Base-by-base conservation (phyloP, 2,329 filamentous ascomycete species). In the Exophiala calicioides region DNA sequence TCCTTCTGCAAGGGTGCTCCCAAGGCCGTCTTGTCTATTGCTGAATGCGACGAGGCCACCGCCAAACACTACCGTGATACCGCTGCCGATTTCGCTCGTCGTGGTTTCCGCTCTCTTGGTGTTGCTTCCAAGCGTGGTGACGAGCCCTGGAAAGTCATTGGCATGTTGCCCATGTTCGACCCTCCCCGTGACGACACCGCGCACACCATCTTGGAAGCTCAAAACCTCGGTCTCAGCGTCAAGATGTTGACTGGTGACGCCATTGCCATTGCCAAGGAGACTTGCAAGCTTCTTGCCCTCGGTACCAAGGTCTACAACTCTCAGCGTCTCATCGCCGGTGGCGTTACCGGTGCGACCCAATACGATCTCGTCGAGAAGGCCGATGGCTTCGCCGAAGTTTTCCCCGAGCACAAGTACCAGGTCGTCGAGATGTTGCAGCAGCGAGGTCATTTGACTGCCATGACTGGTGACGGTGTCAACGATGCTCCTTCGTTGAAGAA, bases 201-300 rank as follows among this genome's bases (percentile, higher is more conserved):
- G 57, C 84, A 87, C 72, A 88, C 85, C 57, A 88, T 88, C 63
- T 73, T 85, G 62, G 84, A 88, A 72, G 84, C 85, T 55, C 82
- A 86, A 68, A 79, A 84, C 66, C 82, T 88, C 47, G 85, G 85
- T 75, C 83, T 88, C 24, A 81, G 80, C 57, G 85, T 88, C 59
- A 88, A 88, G 80, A 88, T 88, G 85, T 74, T 88, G 68, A 88
- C 85, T 72, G 85, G 85, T 79, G 85, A 88, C 65, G 85, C 85
- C 56, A 85, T 88, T 60, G 84, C 85, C 60, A 88, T 88, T 58
- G 85, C 85, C 50, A 88, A 88, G 75, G 85, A 88, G 72, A 88
- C 85, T 58, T 88, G 85, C 79, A 86, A 87, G 75, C 88, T 88
- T 82, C 77, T 88, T 66, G 83, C 84, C 58, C 80, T 88, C 50